Percentiles rank a stretch among this genome's conserved stretches.
Conservation (phyloP, 1,139 yeast species). For the Starmera stellimalicola region DNA sequence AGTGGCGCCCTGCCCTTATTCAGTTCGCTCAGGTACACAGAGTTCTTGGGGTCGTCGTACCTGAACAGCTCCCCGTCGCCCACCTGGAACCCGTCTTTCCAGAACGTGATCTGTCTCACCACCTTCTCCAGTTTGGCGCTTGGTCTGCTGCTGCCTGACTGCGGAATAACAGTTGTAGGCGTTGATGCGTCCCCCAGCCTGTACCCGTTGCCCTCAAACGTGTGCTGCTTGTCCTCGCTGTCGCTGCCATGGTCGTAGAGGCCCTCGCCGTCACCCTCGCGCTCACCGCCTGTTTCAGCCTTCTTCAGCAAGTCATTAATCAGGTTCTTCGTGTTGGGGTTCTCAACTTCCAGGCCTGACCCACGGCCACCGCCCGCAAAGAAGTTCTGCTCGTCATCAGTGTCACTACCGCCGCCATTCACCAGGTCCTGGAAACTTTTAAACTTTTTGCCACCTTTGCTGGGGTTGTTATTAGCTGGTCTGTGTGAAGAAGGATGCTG, state of each 20-base stretch:
- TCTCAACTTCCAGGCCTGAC: slow-evolving; percentile 88
- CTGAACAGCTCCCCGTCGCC: slow-evolving; percentile 82
- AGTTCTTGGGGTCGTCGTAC: slow-evolving; percentile 86
- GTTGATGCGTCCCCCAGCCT: slow-evolving; percentile 61
- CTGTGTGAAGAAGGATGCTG: slow-evolving; percentile 2
- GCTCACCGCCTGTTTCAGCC: slow-evolving; percentile 31
- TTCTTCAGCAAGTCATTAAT: slow-evolving; percentile 51
- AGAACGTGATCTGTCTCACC: slow-evolving; percentile 73
- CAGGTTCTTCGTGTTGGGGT: slow-evolving; percentile 52
- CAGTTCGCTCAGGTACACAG: slow-evolving; percentile 65
- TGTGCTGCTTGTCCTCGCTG: slow-evolving; percentile 25
- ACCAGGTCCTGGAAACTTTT: slow-evolving; percentile 48
- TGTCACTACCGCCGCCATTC: slow-evolving; percentile 24
- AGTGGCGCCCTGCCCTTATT: slow-evolving; percentile 93
- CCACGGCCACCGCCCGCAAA: slow-evolving; percentile 95
- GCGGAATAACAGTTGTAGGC: slow-evolving; percentile 29
- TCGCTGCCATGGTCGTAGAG: slow-evolving; percentile 22
- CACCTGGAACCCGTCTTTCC: slow-evolving; percentile 94
- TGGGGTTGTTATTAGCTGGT: neutral
- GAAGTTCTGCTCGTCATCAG: slow-evolving; percentile 59
- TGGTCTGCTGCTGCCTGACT: slow-evolving; percentile 20
- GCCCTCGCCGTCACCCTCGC: slow-evolving; percentile 31
- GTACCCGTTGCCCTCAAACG: slow-evolving; percentile 65
- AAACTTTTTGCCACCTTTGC: slow-evolving; percentile 14
- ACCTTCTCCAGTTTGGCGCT: slow-evolving; percentile 44